These are phyloP conservation scores for Theileria parva DNA, from an alignment of 169 alveolate species.

Conservation along the genomic window DNA sequence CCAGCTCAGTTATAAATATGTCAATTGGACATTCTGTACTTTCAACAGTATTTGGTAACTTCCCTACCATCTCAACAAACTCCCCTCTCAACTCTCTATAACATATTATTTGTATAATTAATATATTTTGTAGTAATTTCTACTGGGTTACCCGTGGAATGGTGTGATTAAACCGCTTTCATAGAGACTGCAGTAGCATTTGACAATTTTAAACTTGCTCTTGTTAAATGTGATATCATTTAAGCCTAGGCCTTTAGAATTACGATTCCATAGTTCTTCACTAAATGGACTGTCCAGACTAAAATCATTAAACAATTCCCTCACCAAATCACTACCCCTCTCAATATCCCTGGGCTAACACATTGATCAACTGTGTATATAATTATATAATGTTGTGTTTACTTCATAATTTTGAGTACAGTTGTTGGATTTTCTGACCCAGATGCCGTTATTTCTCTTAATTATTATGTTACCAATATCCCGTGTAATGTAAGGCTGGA, in stretches of 20 bases:
- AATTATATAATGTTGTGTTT: too few species aligned
- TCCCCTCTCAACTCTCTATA: constrained; percentile 22
- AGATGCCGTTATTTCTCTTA: not conserved
- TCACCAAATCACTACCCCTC: constrained; percentile 35
- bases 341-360: constrained; percentile 16
- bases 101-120: not conserved
- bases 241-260: not conserved
- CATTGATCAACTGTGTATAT: too few species aligned
- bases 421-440: constrained; percentile 4
- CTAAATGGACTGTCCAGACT: constrained; percentile 43
- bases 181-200: constrained; percentile 47
- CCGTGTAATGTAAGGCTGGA: not conserved
- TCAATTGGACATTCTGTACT: constrained; percentile 34
- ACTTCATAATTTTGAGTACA: constrained; percentile 37
- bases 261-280: constrained; percentile 46
- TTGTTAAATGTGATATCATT: not conserved
- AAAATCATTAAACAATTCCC: constrained; percentile 57
- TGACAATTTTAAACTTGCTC: constrained; percentile 26
- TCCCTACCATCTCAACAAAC: constrained; percentile 25
- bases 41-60: constrained; percentile 22
- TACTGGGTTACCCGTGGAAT: constrained; percentile 41
- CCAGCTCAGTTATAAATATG: constrained; percentile 33
- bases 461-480: constrained; percentile 1
- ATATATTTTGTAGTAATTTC: too few species aligned
- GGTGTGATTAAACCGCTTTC: constrained; percentile 66